A percentile compares a stretch with the other conserved stretches of the same genome.
Evolutionary conservation across 352 stramenopile genomes (phyloP).

Genomic region (Pythium phragmitis): DNA sequence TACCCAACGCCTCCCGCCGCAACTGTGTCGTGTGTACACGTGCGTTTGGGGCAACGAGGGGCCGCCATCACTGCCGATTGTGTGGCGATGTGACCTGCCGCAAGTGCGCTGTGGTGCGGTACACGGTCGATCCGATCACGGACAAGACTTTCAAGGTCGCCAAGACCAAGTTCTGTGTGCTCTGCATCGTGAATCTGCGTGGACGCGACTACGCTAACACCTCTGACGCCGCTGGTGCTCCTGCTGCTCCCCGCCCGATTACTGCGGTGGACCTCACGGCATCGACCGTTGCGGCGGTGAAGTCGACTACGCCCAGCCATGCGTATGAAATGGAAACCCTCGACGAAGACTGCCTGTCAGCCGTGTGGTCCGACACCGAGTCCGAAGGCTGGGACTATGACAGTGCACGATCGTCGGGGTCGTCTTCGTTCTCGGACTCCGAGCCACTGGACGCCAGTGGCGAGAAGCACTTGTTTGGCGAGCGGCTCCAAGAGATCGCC

Average conservation of each 20-base stretch:
- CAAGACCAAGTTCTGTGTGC: constrained; percentile 62
- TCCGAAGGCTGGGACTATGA: constrained; percentile 41
- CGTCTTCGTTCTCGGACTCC: constrained; percentile 20
- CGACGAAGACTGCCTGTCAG: constrained; percentile 17
- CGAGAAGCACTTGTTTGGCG: constrained; percentile 38
- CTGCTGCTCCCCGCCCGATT: too few relatives aligned
- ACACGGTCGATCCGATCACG: constrained; percentile 34
- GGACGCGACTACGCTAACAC: constrained; percentile 1
- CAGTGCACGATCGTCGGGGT: constrained; percentile 35
- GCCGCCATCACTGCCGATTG: constrained; percentile 72
- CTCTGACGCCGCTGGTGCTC: too few relatives aligned
- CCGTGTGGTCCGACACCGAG: constrained; percentile 47
- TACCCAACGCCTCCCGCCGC: constrained; percentile 40
- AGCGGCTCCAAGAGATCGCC: constrained; percentile 37
- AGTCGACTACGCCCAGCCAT: neutral
- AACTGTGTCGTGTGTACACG: constrained; percentile 61
- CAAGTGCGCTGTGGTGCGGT: constrained; percentile 59
- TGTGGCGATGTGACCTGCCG: constrained; percentile 77
- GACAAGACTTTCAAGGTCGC: constrained; percentile 47
- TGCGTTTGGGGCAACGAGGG: constrained; percentile 56
- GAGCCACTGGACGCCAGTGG: constrained; percentile 11
- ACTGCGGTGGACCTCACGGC: too few relatives aligned
- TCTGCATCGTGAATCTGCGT: constrained; percentile 54
- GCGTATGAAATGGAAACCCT: constrained; percentile 5
- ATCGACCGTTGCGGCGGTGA: too few relatives aligned